Base-by-base conservation (phyloP, 768 basidiomycete species). In the Pisolithus marmoratus region DNA sequence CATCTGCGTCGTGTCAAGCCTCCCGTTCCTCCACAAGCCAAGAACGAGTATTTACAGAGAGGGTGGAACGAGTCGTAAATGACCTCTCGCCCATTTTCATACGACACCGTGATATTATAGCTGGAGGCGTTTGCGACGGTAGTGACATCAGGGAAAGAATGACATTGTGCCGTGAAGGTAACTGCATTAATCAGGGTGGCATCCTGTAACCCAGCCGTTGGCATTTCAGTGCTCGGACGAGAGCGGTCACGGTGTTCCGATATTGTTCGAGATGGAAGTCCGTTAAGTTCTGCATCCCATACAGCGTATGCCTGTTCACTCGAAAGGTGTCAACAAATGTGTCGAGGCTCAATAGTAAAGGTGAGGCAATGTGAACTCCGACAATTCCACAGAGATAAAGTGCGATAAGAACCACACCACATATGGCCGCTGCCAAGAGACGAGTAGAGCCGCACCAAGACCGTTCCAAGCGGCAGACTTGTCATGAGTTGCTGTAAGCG, bases 401-500 rank as follows among this genome's bases (percentile, higher is more conserved):
- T 2, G 36, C 9, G 24, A 56, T 49, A 5, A 55, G 31, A 22
- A 53, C 36, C 15, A 24, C 29, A 7, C 17, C 12, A 23, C 38
- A 43, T 20, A 31, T 36, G 31, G 54, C 53, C 53, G 54, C 8
- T n/a, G 8, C 51, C 51, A 49, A 22, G 53, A 1, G n/a, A 34
- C 17, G 8, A 20, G 29, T 12, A 55, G 19, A 14, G 60, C 53
- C 3, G 59, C 46, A 2, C 59, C 59, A 31, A 61, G 54, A n/a
- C 60, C 60, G 20, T 34, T 38, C 59, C 59, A 61, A 1, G 60
- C 59, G 22, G 26, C 41, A 31, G 36, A 19, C 34, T 48, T 38
- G 47, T 61, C 57, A 40, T 61, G 59, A 15, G 46, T 55, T 8
- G 49, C 52, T 1, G 60, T 58, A 9, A 60, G 51, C 3, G 56